Conservation (phyloP, 805 yeast species). For the Debaryomyces tyrocola region DNA sequence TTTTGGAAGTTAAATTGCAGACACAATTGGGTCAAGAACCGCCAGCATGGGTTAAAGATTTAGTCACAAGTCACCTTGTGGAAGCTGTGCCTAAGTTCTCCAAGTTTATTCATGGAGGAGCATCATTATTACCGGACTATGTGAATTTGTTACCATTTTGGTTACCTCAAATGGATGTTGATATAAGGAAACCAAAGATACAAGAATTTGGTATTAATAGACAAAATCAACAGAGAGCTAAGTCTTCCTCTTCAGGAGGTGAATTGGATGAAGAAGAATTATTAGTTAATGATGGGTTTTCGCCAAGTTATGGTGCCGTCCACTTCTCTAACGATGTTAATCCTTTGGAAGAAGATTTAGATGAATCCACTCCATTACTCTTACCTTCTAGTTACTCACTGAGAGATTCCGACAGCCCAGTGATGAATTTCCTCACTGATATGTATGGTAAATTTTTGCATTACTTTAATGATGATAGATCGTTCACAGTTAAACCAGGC, state of each 20-base stretch:
- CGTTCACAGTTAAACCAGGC: conserved; percentile 45
- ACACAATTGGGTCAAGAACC: conserved; percentile 99
- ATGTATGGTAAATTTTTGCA: conserved; percentile 38
- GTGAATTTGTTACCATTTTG: conserved; percentile 91
- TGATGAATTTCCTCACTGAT: conserved; percentile 30
- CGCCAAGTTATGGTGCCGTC: conserved; percentile 33
- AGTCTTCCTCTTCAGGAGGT: conserved; percentile 50
- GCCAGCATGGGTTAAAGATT: conserved; percentile 94
- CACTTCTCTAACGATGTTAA: conserved; percentile 46
- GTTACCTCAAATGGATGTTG: conserved; percentile 96
- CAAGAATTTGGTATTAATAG: conserved; percentile 65
- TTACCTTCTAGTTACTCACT: conserved; percentile 35
- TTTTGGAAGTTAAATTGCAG: conserved; percentile 93
- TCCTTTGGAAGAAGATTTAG: conserved; percentile 52
- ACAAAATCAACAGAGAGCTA: conserved; percentile 19
- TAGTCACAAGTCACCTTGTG: conserved; percentile 88
- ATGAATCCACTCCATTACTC: conserved; percentile 43
- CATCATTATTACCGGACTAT: conserved; percentile 82
- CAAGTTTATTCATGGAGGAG: conserved; percentile 95
- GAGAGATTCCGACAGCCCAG: conserved; percentile 28
- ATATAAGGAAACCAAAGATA: conserved; percentile 82
- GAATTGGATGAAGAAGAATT: conserved; percentile 71
- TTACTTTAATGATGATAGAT: conserved; percentile 45
- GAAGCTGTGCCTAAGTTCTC: conserved; percentile 98
- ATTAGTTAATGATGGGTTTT: conserved; percentile 34